A percentile compares a stretch with the other conserved stretches of the same genome.
Conservation (phyloP, 1,284 basidiomycete species). For the Coniferiporia sulphurascens region DNA sequence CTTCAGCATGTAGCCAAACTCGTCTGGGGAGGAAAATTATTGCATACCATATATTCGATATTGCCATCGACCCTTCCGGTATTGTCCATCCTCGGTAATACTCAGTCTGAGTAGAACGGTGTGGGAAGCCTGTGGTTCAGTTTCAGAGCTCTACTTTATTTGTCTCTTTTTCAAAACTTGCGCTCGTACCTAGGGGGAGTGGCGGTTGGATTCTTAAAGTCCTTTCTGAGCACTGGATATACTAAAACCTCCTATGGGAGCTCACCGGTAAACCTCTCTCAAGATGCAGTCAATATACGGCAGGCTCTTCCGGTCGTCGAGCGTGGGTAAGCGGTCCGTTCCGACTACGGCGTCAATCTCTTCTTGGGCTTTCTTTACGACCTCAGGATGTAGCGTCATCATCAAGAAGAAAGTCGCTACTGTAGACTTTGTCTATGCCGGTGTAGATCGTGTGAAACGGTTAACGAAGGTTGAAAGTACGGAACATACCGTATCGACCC, state of each 20-base stretch:
- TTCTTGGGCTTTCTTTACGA: conserved; percentile 7
- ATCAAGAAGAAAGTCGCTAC: conserved; percentile 3
- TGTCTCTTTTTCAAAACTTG: neutral
- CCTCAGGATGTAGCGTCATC: conserved; percentile 9
- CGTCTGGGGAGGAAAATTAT: neutral
- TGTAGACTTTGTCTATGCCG: neutral
- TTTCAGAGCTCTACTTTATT: too few species aligned
- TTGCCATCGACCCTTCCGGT: conserved; percentile 8
- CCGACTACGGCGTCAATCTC: conserved; percentile 11
- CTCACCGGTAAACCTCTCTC: conserved; percentile 27
- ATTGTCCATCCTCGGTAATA: conserved; percentile 11
- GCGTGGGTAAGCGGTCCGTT: conserved; percentile 23
- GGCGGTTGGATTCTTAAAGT: neutral
- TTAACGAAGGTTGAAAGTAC: neutral
- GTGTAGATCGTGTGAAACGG: neutral
- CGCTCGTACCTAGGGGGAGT: neutral
- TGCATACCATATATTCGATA: conserved; percentile 18
- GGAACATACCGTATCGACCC: neutral
- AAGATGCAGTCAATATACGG: conserved; percentile 28
- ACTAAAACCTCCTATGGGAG: neutral
- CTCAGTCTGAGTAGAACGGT: neutral
- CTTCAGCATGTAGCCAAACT: neutral
- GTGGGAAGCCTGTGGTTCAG: neutral
- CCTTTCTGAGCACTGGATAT: neutral
- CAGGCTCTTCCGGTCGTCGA: conserved; percentile 23